Conservation (phyloP, 768 basidiomycete species). For the Kwoniella bestiolae region DNA sequence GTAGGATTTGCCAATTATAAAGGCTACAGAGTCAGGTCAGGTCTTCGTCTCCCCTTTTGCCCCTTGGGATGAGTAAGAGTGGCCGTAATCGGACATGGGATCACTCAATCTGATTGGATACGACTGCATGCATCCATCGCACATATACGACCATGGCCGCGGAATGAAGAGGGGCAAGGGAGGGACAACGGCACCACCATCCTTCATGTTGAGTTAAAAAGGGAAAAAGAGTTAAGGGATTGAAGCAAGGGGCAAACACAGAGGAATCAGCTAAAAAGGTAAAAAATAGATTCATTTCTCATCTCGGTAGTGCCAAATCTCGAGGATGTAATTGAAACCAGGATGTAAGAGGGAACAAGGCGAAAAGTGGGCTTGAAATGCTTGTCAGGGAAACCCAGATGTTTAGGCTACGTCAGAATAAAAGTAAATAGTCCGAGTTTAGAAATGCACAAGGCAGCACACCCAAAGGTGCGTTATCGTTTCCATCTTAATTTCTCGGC, state of each 20-base stretch:
- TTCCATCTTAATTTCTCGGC: constrained; percentile 13
- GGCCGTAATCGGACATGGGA: constrained; percentile 9
- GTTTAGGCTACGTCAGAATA: neutral
- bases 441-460: neutral
- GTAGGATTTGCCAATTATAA: constrained; percentile 8
- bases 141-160: constrained; percentile 4
- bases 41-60: constrained; percentile 2
- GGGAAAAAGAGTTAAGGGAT: neutral
- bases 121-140: neutral
- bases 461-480: constrained; percentile 12
- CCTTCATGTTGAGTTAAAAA: neutral
- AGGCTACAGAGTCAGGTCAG: too few relatives aligned
- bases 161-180: constrained; percentile 5
- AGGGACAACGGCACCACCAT: neutral
- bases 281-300: neutral
- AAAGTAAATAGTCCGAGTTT: neutral
- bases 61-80: neutral
- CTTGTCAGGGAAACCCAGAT: neutral
- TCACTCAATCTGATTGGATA: constrained; percentile 10
- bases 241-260: neutral
- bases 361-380: constrained; percentile 1
- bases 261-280: neutral
- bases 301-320: too few relatives aligned
- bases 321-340: constrained; percentile 3
- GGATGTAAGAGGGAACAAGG: neutral